Percentiles rank a stretch among this genome's conserved stretches.
phyloP scores from a whole-genome alignment of 2,329 filamentous ascomycete species.

The Aspergillus sp. region DNA sequence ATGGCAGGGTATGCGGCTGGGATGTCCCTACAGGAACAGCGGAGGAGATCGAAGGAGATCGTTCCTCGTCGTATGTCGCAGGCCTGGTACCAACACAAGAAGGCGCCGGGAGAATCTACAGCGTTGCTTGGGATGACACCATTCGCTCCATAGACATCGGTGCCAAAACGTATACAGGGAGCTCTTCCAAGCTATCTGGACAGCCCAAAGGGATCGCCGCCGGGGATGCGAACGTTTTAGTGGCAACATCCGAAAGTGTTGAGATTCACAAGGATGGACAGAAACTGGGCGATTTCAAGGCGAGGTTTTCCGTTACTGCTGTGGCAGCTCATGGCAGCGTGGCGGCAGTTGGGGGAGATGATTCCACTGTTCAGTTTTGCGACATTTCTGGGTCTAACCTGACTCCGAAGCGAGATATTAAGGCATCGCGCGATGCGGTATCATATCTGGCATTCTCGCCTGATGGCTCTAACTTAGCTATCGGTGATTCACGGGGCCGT shows the following conservation, averaged over 20 bases:
- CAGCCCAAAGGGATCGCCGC: constrained; percentile 77
- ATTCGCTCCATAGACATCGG: constrained; percentile 75
- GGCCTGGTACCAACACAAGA: constrained; percentile 63
- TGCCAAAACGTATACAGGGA: constrained; percentile 72
- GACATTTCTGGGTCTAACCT: constrained; percentile 58
- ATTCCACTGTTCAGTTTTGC: constrained; percentile 76
- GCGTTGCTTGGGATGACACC: constrained; percentile 91
- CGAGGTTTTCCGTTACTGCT: constrained; percentile 66
- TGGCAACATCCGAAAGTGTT: constrained; percentile 61
- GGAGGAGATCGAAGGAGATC: constrained; percentile 71
- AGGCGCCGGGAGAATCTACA: constrained; percentile 66
- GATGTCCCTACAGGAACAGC: constrained; percentile 69
- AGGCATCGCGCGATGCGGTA: constrained; percentile 68
- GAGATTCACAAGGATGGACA: constrained; percentile 59
- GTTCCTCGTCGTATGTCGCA: constrained; percentile 82
- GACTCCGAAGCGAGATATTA: constrained; percentile 57
- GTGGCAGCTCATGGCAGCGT: constrained; percentile 67
- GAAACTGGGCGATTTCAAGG: constrained; percentile 60
- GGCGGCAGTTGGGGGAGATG: constrained; percentile 74
- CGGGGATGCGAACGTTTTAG: constrained; percentile 52
- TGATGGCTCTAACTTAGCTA: constrained; percentile 74
- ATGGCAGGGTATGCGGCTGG: constrained; percentile 85
- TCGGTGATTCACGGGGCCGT: constrained; percentile 80
- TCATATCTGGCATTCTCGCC: constrained; percentile 81
- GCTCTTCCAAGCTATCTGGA: constrained; percentile 65